Base-by-base conservation (phyloP, 2,329 filamentous ascomycete species). In the Epichloe sibirici region DNA sequence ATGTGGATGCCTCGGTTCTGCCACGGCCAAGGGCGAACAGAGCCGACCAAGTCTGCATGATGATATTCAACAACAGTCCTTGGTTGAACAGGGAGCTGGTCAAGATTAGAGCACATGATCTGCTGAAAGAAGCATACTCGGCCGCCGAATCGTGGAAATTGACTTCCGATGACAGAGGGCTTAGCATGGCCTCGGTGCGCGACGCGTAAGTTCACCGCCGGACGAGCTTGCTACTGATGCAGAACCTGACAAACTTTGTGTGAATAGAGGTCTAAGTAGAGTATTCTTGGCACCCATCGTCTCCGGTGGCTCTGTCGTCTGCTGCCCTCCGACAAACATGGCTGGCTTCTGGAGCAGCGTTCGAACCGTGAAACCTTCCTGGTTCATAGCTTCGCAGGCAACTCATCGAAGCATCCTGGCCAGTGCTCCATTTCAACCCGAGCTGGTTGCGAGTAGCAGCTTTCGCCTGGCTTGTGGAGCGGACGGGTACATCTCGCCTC, bases 141-240 rank as follows among this genome's bases (percentile, higher is more conserved):
- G 17, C 46, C 2, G 46, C 44, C 5, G 51, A 51, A 35, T 31
- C 51, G 4, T 55, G 54, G 48, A 23, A 44, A 6, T 34, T 55
- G 12, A 38, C 35, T 2, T 40, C 51, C 3, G 43, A 38, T 7
- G 54, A 55, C n/a, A 40, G 21, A 1, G 51, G 54, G 12, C 21
- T 55, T 13, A 51, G 42, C 45, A 51, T 55, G 51, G 47, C 49
- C n/a, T 38, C 47, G 6, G 35, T 51, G 25, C 43, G 49, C 25
- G 48, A 53, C 21, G 34, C 50, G 54, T 55, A 45, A 53, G 53
- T 48, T 5, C 38, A 7, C 21, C 13, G 7, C 21, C 13, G 3
- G 5, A 28, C 5, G 11, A 38, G 12, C 5, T 23, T n/a, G 4
- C 15, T 11, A 21, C 6, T 25, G 23, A 13, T 21, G 21, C 12